Evolutionary conservation across 352 stramenopile species (phyloP).

Genomic region (Globisporangium uncinulatum): DNA sequence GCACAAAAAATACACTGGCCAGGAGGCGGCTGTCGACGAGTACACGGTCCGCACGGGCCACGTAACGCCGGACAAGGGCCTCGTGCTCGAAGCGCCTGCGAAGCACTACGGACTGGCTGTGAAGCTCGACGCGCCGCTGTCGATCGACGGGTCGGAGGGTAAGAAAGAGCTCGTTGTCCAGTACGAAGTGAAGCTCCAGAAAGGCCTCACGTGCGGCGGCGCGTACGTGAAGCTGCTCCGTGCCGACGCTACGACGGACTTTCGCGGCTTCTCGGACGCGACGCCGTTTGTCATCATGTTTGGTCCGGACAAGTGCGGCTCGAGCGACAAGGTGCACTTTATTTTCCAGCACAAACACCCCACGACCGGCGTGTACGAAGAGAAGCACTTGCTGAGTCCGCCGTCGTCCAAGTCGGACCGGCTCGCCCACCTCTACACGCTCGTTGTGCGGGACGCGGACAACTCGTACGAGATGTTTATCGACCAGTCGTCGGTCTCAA

Average conservation of each 20-base stretch:
- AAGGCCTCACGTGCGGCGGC: constrained; percentile 88
- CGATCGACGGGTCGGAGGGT: constrained; percentile 53
- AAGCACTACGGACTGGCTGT: constrained; percentile 81
- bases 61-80: constrained; percentile 51
- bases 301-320: constrained; percentile 92
- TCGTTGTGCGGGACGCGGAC: constrained; percentile 79
- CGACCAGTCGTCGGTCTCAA: constrained; percentile 79
- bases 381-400: constrained; percentile 90
- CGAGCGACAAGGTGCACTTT: constrained; percentile 93
- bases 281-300: constrained; percentile 96
- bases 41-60: constrained; percentile 53
- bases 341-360: constrained; percentile 95
- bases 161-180: constrained; percentile 90
- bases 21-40: constrained; percentile 62
- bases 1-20: constrained; percentile 73
- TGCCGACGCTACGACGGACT: constrained; percentile 39
- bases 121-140: constrained; percentile 57
- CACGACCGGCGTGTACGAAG: constrained; percentile 86
- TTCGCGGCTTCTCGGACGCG: constrained; percentile 68
- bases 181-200: constrained; percentile 93
- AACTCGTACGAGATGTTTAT: constrained; percentile 92
- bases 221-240: constrained; percentile 93
- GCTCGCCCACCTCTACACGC: constrained; percentile 90
- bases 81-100: constrained; percentile 65
- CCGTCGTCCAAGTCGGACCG: constrained; percentile 80